Conservation (phyloP, 2,329 filamentous ascomycete genomes). For the Cladophialophora immunda region DNA sequence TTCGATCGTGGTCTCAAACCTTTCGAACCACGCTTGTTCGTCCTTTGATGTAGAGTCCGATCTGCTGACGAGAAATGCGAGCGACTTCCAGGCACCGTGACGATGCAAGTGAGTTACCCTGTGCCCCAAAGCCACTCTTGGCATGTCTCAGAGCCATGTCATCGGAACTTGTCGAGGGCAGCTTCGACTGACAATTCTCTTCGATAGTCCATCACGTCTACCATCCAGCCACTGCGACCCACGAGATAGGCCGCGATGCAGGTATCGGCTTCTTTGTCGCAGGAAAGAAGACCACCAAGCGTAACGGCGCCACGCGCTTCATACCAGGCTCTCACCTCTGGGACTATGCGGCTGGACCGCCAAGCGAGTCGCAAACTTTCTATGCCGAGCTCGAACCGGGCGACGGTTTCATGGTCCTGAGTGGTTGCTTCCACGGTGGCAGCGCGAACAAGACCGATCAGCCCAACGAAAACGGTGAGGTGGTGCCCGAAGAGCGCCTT, state of each 20-base stretch:
- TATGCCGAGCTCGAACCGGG: slow-evolving; percentile 47
- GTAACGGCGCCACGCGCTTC: slow-evolving; percentile 46
- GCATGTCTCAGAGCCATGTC: background rate
- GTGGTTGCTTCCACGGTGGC: slow-evolving; percentile 48
- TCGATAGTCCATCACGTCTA: slow-evolving; percentile 36
- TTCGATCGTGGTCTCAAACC: background rate
- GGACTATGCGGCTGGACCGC: slow-evolving; percentile 35
- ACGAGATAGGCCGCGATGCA: slow-evolving; percentile 40
- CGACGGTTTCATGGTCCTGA: slow-evolving; percentile 50
- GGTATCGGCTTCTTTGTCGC: slow-evolving; percentile 43
- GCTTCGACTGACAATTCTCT: background rate
- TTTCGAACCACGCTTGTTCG: background rate
- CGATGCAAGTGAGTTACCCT: slow-evolving; percentile 30
- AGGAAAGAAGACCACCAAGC: slow-evolving; percentile 40
- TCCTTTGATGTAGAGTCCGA: background rate
- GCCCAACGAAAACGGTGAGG: slow-evolving; percentile 33
- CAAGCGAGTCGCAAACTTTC: slow-evolving; percentile 30
- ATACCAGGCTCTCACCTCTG: slow-evolving; percentile 45
- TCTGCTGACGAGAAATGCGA: background rate
- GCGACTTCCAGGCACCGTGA: slow-evolving; percentile 33
- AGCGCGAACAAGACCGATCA: slow-evolving; percentile 35
- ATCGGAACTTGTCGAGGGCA: background rate
- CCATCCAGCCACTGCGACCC: slow-evolving; percentile 26
- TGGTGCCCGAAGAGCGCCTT: slow-evolving; percentile 40
- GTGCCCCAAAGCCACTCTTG: slow-evolving; percentile 8